A percentile compares a stretch with the other conserved stretches of the same genome.
phyloP scores from a whole-genome alignment of 208 protist species.

The Leishmania amazonensis region DNA sequence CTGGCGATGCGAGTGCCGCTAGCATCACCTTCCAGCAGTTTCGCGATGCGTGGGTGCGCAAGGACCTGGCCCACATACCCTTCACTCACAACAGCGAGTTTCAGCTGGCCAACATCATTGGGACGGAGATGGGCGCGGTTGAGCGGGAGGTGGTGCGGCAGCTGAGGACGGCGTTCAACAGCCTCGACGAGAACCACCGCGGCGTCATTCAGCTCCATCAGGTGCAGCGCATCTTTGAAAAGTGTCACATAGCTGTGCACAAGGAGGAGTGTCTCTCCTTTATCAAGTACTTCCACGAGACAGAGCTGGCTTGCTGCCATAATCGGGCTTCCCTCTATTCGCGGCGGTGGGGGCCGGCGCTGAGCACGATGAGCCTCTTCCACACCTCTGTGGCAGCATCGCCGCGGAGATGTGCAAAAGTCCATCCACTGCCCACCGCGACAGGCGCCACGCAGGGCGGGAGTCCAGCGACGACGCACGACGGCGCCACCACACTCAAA shows the following conservation, averaged over 20 bases:
- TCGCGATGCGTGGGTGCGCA: conserved; percentile 82
- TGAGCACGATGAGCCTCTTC: background rate
- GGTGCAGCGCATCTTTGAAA: conserved; percentile 71
- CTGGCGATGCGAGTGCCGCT: conserved; percentile 47
- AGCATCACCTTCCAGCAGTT: conserved; percentile 85
- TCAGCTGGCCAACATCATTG: conserved; percentile 84
- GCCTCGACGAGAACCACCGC: conserved; percentile 80
- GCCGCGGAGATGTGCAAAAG: background rate
- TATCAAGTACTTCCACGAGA: conserved; percentile 79
- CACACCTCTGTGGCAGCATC: conserved; percentile 8
- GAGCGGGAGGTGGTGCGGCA: conserved; percentile 80
- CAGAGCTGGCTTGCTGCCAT: conserved; percentile 22
- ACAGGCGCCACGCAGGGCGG: background rate
- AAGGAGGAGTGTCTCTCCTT: conserved; percentile 73
- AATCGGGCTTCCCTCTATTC: conserved; percentile 1
- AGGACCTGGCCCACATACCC: conserved; percentile 64
- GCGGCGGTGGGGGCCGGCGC: conserved; percentile 15
- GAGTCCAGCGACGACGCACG: background rate
- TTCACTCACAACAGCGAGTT: conserved; percentile 73
- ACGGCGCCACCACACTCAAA: background rate
- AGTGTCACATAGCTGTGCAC: conserved; percentile 52
- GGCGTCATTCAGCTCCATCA: conserved; percentile 75
- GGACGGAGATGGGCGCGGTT: conserved; percentile 72
- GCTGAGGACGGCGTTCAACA: conserved; percentile 83
- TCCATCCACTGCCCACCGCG: background rate